These are phyloP conservation scores for Ceriops tagal DNA, from an alignment of 345 rosid species.

Conservation along the genomic window DNA sequence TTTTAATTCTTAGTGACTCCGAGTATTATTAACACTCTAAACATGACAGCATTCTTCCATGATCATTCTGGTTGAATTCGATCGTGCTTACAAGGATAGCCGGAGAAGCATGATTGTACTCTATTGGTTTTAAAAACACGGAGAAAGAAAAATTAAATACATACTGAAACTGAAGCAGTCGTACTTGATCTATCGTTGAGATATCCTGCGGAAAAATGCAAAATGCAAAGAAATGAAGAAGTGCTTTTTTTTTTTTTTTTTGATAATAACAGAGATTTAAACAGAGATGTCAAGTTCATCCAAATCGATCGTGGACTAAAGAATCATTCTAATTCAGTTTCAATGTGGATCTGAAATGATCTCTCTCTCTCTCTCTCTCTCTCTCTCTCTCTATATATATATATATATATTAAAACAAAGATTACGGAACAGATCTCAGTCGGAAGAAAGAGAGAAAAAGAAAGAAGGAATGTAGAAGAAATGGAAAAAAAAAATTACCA, in stretches of 20 bases:
- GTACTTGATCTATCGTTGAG: conserved; percentile 38
- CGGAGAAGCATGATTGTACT: too few relatives aligned
- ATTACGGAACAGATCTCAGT: conserved; percentile 28
- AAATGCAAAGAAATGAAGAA: background rate
- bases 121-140: background rate
- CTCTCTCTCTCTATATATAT: background rate
- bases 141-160: conserved; percentile 24
- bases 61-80: background rate
- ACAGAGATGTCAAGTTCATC: conserved; percentile 10
- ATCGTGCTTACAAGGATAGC: background rate
- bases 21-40: too few relatives aligned
- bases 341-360: background rate
- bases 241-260: too few relatives aligned
- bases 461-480: background rate
- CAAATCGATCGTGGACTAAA: background rate
- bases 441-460: conserved; percentile 11
- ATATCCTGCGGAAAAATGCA: conserved; percentile 41
- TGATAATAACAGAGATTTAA: background rate
- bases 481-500: conserved; percentile 4
- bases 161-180: conserved; percentile 42
- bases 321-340: background rate
- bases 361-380: too few relatives aligned
- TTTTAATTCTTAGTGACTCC: too few relatives aligned
- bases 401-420: background rate
- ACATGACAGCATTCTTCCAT: too few relatives aligned